Evolutionary conservation across 2,329 filamentous ascomycete genomes (phyloP).

Genomic region (Sclerotinia borealis): DNA sequence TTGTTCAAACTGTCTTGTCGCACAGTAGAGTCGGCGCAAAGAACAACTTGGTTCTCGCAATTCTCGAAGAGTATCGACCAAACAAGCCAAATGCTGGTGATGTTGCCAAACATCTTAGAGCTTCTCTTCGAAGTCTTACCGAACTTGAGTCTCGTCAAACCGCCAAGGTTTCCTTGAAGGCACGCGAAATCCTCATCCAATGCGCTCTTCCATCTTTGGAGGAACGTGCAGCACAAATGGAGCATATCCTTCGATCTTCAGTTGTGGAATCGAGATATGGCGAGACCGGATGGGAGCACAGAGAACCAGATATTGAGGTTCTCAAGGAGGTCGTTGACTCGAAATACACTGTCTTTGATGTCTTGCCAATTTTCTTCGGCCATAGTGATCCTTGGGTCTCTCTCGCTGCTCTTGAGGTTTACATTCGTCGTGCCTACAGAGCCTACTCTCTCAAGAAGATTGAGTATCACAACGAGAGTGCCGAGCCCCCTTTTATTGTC

Average conservation of each 20-base stretch:
- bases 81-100: constrained; percentile 89
- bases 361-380: constrained; percentile 89
- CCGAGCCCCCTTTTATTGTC: constrained; percentile 70
- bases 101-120: constrained; percentile 80
- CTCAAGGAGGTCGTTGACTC: constrained; percentile 98
- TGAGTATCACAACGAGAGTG: constrained; percentile 70
- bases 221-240: constrained; percentile 93
- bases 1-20: constrained; percentile 85
- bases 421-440: constrained; percentile 92
- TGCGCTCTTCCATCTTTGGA: constrained; percentile 93
- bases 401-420: constrained; percentile 88
- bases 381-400: constrained; percentile 94
- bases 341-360: constrained; percentile 97
- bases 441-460: constrained; percentile 88
- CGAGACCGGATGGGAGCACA: constrained; percentile 93
- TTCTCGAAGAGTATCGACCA: constrained; percentile 88
- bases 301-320: constrained; percentile 81
- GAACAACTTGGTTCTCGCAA: constrained; percentile 86
- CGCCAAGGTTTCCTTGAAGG: constrained; percentile 95
- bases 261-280: constrained; percentile 97
- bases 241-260: constrained; percentile 93
- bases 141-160: constrained; percentile 80
- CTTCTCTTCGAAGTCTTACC: constrained; percentile 75
- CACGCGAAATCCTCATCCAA: constrained; percentile 94
- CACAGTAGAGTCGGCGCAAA: constrained; percentile 90